Conservation (phyloP, 768 basidiomycete genomes). For the Calvatia gigantea region DNA sequence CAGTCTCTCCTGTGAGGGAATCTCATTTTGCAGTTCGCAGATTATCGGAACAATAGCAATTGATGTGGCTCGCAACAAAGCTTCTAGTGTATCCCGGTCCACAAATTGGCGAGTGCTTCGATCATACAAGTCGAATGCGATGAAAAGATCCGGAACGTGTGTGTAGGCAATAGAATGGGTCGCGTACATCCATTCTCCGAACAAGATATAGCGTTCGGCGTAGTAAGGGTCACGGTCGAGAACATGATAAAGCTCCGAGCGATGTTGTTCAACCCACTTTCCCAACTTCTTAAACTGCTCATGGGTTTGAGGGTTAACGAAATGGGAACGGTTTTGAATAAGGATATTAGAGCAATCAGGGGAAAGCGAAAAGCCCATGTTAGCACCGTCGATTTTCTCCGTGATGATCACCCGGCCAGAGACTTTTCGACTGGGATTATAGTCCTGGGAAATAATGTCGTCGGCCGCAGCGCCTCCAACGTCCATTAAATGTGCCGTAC, state of each 20-base stretch:
- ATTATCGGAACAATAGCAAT: slow-evolving; percentile 43
- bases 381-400: slow-evolving; percentile 66
- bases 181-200: slow-evolving; percentile 62
- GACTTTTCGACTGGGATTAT: slow-evolving; percentile 9
- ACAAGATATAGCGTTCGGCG: slow-evolving; percentile 55
- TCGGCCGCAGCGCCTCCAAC: slow-evolving; percentile 54
- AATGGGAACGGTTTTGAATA: slow-evolving; percentile 63
- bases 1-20: slow-evolving; percentile 38
- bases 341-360: slow-evolving; percentile 40
- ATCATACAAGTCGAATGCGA: slow-evolving; percentile 61
- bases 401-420: slow-evolving; percentile 44
- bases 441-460: slow-evolving; percentile 38
- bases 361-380: slow-evolving; percentile 62
- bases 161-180: slow-evolving; percentile 61
- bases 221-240: slow-evolving; percentile 49
- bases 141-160: slow-evolving; percentile 49
- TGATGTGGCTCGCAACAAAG: slow-evolving; percentile 32
- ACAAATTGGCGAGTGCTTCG: slow-evolving; percentile 39
- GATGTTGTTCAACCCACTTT: slow-evolving; percentile 49
- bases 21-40: slow-evolving; percentile 29
- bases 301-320: slow-evolving; percentile 50
- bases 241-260: slow-evolving; percentile 36
- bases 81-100: slow-evolving; percentile 30
- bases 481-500: slow-evolving; percentile 57
- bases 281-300: slow-evolving; percentile 60